phyloP scores from a whole-genome alignment of 2,329 filamentous ascomycete genomes.

The Chrysoporthe austroafricana region DNA sequence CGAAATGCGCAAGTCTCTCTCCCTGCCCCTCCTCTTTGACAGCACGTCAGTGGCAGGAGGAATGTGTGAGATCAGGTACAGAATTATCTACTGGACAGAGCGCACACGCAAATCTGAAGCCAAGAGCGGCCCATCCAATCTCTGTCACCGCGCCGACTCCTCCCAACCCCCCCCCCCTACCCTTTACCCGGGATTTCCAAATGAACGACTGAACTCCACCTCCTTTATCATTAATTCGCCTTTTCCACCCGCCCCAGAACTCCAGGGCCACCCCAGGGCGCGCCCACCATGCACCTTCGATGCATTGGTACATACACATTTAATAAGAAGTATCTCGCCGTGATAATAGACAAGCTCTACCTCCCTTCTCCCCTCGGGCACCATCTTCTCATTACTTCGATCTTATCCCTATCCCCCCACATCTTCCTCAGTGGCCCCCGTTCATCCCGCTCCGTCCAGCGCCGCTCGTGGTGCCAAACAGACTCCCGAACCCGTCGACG shows the following conservation, averaged over 20 bases:
- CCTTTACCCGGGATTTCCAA: not conserved
- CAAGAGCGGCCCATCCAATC: not conserved
- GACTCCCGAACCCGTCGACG: slow-evolving; percentile 48
- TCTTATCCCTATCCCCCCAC: not conserved
- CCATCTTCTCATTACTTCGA: not conserved
- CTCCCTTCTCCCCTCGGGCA: not conserved
- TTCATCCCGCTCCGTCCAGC: slow-evolving; percentile 32
- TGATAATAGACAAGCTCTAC: not conserved
- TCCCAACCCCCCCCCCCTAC: not conserved
- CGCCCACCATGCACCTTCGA: not conserved
- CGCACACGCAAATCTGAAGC: not conserved
- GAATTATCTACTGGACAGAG: not conserved
- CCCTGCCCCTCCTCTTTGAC: not conserved
- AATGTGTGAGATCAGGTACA: not conserved
- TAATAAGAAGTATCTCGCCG: not conserved
- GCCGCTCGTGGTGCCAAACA: slow-evolving; percentile 47
- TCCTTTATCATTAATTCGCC: not conserved
- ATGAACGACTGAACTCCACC: not conserved
- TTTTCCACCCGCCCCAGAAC: not conserved
- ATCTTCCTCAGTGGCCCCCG: slow-evolving; percentile 31
- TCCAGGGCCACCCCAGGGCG: not conserved
- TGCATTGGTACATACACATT: not conserved
- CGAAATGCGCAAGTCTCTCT: too few relatives aligned
- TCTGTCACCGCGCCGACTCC: not conserved
- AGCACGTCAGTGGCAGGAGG: not conserved